Evolutionary conservation across 139 green algal genomes (phyloP).

Genomic region (Gonium pectorale): DNA sequence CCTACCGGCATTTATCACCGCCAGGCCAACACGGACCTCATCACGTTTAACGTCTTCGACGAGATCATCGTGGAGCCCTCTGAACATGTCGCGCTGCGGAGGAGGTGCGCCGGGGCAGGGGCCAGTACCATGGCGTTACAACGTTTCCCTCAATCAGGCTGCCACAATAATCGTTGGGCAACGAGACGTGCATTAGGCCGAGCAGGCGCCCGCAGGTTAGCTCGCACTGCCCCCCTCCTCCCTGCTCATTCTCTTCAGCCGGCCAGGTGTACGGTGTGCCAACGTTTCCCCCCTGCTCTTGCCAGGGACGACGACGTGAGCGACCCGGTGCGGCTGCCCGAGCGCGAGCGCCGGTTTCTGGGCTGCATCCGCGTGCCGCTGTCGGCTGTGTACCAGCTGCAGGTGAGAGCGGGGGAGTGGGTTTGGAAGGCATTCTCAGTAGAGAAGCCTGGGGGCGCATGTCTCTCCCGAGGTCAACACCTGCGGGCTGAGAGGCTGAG

Average conservation of each 20-base stretch:
- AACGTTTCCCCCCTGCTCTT: background rate
- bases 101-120: background rate
- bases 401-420: slow-evolving; percentile 25
- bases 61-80: slow-evolving; percentile 55
- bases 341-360: slow-evolving; percentile 70
- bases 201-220: too few species aligned
- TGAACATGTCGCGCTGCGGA: background rate
- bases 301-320: slow-evolving; percentile 39
- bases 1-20: background rate
- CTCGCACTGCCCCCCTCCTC: background rate
- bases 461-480: too few species aligned
- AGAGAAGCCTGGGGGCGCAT: too few species aligned
- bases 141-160: too few species aligned
- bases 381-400: slow-evolving; percentile 68
- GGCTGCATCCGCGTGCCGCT: slow-evolving; percentile 66
- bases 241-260: background rate
- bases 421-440: background rate
- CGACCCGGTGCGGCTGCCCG: slow-evolving; percentile 53
- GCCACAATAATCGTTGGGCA: too few species aligned
- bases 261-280: background rate
- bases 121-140: too few species aligned
- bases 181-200: too few species aligned
- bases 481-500: too few species aligned
- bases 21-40: slow-evolving; percentile 42
- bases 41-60: slow-evolving; percentile 76